Base-by-base conservation (phyloP, 768 basidiomycete genomes). In the Vararia minispora region DNA sequence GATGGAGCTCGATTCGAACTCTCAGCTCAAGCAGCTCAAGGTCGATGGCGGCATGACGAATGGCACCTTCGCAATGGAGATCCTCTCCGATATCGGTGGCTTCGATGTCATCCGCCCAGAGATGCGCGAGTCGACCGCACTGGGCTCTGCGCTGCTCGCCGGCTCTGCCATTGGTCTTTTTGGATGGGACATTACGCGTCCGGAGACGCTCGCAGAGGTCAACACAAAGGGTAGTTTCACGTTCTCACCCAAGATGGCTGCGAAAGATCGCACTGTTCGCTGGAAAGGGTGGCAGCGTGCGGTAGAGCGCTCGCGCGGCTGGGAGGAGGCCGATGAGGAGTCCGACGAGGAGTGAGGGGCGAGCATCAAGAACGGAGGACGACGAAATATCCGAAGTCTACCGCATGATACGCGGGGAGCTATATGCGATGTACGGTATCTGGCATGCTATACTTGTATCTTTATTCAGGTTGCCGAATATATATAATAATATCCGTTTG, bases 31-130 rank as follows among this genome's bases (percentile, higher is more conserved):
- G 53, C 72, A 83, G 49, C 76, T 99, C 46, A 92, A 83, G 57
- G 94, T 99, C 25, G 95, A 98, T 57, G 95, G 95, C n/a, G 90
- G 91, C 12, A 92, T 95, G 84, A 95, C 91, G 9, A 94, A 92
- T 47, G 86, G 87, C 24, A 88, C 94, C 53, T 58, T 85, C 21
- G 85, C 80, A 40, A 88, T 94, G 90, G 67, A 72, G 50, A 64
- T 92, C 33, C 69, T 92, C 43, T 87, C 87, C 3, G 83, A 95
- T 56, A 65, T 94, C 29, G 89, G 91, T 22, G 94, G 92, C 11
- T 92, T 95, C 61, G 77, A 75, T 21, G 87, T 99, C 45, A 65
- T 92, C 42, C 70, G 95, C 39, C 95, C 94, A 9, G 80, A 88
- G 54, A 99, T 99, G 95, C 67, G 94, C 56, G 95, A 99, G 88